Base-by-base conservation (phyloP, 2,329 filamentous ascomycete species). In the Phaeosphaeriaceae sp. region DNA sequence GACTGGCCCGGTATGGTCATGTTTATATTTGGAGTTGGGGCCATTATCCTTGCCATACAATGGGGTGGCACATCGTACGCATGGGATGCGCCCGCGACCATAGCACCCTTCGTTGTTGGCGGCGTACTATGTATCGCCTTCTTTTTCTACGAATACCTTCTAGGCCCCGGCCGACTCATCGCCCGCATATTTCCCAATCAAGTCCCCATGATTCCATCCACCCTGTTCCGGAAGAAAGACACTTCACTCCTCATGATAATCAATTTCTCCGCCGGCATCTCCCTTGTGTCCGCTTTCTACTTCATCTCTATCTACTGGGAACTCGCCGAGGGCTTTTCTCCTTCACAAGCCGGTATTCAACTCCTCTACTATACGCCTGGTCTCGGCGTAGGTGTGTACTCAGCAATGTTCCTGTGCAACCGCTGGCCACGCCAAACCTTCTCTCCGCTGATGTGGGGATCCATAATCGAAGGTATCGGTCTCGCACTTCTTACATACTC, bases 281-380 rank as follows among this genome's bases (percentile, higher is more conserved):
- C 72, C 0, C 68, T 78, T 56, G 80, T 79, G 64, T 75, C 80
- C 11, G 81, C 86, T 1, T 82, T 88, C 56, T 89, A 89, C 67
- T 89, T 88, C 58, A 83, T 87, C 57, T 83, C 83, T 13, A 79
- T 88, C 15, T 89, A 88, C 68, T 89, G 88, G 66, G 82, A 83
- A 2, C 72, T 87, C 13, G 85, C 88, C 0, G 74, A 83, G 68
- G 78, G 76, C 5, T 82, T 82, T 52, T 67, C 56, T 21, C 76
- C 73, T 21, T 79, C 78, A 18, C 53, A 65, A 45, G 63, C 68
- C 2, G 70, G 70, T n/a, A 46, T 67, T 63, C 79, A 85, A 49
- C 74, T 89, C 9, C 70, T 88, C 1, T 88, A 81, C 65, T 89
- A 86, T 58, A 78, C 85, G 1, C 86, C 86, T 0, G 86, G 87